Conservation (phyloP, 148 eudicot species). For the Cornus florida region DNA sequence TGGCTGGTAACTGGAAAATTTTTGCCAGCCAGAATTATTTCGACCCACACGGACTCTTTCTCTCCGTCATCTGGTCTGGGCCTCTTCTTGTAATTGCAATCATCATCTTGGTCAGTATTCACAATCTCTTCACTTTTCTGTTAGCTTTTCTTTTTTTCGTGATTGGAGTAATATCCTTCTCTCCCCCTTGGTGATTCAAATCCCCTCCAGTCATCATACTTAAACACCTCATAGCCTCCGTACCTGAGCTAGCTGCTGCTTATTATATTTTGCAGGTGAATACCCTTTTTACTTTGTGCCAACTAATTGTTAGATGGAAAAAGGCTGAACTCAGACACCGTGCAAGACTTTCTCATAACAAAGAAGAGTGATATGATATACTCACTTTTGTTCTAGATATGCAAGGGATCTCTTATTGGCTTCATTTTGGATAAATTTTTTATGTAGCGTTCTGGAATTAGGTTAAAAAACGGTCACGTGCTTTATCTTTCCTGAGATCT, state of each 20-base stretch:
- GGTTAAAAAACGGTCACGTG: too few relatives aligned
- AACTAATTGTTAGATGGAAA: conserved; percentile 84
- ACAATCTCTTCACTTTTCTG: background rate
- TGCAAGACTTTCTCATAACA: conserved; percentile 65
- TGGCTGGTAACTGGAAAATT: conserved; percentile 70
- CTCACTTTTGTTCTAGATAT: background rate
- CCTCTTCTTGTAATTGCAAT: conserved; percentile 83
- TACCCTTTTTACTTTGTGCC: conserved; percentile 73
- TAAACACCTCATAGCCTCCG: background rate
- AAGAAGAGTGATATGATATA: conserved; percentile 42
- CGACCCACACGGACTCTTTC: conserved; percentile 73
- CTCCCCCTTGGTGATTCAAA: too few relatives aligned
- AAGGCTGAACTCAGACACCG: conserved; percentile 90
- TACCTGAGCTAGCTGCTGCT: background rate
- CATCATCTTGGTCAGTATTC: conserved; percentile 72
- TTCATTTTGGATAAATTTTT: too few relatives aligned
- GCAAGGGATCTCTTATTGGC: too few relatives aligned
- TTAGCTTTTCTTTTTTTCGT: too few relatives aligned
- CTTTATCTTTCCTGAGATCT: too few relatives aligned
- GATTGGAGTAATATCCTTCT: too few relatives aligned
- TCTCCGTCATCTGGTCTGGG: conserved; percentile 90
- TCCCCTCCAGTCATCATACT: too few relatives aligned
- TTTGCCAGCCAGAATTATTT: conserved; percentile 94
- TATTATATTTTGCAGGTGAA: conserved; percentile 57
- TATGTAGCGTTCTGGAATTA: too few relatives aligned